A percentile compares a stretch with the other conserved stretches of the same genome.
phyloP scores from a whole-genome alignment of 169 alveolate genomes.

The Toxoplasma gondii region DNA sequence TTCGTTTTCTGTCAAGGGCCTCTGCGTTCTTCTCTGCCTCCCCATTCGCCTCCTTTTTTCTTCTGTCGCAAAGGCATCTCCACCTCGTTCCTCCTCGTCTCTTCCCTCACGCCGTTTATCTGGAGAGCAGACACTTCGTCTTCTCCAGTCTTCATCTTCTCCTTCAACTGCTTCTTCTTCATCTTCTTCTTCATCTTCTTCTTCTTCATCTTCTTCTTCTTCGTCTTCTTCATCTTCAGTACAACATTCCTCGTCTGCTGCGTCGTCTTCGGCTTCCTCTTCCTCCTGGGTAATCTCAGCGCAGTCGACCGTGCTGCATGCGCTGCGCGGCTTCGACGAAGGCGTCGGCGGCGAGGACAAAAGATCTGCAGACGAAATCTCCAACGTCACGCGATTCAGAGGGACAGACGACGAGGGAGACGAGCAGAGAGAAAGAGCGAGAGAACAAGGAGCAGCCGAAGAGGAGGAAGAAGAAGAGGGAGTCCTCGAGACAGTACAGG shows the following conservation, averaged over 20 bases:
- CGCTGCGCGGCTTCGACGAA: conserved; percentile 5
- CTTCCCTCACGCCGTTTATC: not conserved
- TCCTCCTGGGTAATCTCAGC: not conserved
- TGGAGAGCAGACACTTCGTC: not conserved
- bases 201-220: not conserved
- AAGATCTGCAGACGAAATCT: not conserved
- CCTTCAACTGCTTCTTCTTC: not conserved
- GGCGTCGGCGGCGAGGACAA: not conserved
- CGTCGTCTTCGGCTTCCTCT: not conserved
- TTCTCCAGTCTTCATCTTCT: not conserved
- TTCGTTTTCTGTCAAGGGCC: not conserved
- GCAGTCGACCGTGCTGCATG: conserved; percentile 1
- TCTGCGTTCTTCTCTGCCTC: not conserved
- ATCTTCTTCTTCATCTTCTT: not conserved
- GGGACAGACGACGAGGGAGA: not conserved
- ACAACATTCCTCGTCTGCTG: not conserved
- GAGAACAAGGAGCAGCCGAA: not conserved
- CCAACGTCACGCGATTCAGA: not conserved
- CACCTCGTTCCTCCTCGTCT: not conserved
- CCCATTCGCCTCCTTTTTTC: too few species aligned
- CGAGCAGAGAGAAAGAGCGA: too few species aligned
- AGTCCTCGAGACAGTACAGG: not conserved
- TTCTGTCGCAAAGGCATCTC: too few species aligned
- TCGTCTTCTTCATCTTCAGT: not conserved
- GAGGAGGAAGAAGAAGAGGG: not conserved